Base-by-base conservation (phyloP, 2,329 filamentous ascomycete species). In the Grosmannia penicillata region DNA sequence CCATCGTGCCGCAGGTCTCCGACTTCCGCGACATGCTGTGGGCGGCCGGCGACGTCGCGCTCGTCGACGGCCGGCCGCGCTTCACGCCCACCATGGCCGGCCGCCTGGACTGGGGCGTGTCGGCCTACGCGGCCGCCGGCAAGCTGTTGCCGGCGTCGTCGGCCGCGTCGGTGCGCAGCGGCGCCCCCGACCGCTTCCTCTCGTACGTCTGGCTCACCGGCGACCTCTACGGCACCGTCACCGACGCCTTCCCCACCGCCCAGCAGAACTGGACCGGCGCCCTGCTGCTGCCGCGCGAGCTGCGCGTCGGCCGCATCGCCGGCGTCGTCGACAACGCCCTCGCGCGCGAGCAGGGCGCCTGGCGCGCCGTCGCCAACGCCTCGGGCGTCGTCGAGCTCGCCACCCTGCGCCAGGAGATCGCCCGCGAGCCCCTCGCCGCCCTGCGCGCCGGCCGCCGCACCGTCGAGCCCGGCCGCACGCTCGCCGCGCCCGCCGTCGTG, bases 201-300 rank as follows among this genome's bases (percentile, higher is more conserved):
- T 28, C 34, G 2, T 36, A 36, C 13, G 24, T 36, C 13, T 36
- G 34, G 34, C 34, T 36, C 11, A 36, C 34, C 3, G 34, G 34
- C 34, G 34, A 36, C 26, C 21, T 36, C 11, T 36, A 36, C 26
- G 34, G 25, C 34, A 36, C 34, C 5, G 24, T 15, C 34, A 36
- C 34, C 5, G 24, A 24, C 24, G 34, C n/a, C 18, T 36, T 36
- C 18, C 34, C 34, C 15, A 36, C 34, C 6, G 23, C n/a, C 24
- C 34, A 36, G 34, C 34, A 36, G 25, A 36, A 36, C 34, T 36
- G 34, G 34, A 36, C 34, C 21, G 34, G 34, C 18, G 14, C 34
- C 5, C 34, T 36, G 34, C 34, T 36, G 24, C 34, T 36, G 24
- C 34, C 34, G 6, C 34, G 34, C 4, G 34, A 36, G 25, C 34